Conservation (phyloP, 768 basidiomycete species). For the Dacryopinax spathularia region DNA sequence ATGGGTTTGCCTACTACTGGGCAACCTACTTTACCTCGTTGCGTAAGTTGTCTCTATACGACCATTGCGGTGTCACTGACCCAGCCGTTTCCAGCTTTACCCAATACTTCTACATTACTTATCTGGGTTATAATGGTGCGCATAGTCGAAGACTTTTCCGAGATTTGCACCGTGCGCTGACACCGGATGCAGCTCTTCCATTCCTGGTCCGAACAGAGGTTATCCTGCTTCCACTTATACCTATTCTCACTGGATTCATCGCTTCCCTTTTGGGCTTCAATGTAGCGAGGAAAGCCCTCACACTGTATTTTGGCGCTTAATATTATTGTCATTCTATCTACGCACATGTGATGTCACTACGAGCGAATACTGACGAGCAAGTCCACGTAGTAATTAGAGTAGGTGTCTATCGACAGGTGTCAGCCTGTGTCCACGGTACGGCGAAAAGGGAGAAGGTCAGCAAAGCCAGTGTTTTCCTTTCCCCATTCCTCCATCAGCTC, state of each 20-base stretch:
- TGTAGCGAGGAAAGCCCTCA: constrained; percentile 66
- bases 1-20: constrained; percentile 89
- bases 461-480: constrained; percentile 1
- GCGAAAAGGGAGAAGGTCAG: not conserved
- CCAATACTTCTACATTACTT: constrained; percentile 85
- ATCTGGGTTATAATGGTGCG: constrained; percentile 70
- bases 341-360: not conserved
- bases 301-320: constrained; percentile 56
- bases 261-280: constrained; percentile 84
- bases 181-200: constrained; percentile 52
- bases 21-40: constrained; percentile 80
- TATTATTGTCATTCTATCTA: not conserved
- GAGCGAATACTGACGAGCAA: not conserved
- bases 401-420: not conserved
- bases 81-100: constrained; percentile 40
- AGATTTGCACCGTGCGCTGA: not conserved
- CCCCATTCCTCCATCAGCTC: not conserved
- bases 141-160: too few species aligned
- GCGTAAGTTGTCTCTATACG: constrained; percentile 41
- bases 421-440: not conserved
- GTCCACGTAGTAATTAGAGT: too few species aligned
- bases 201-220: constrained; percentile 84
- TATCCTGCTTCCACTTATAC: constrained; percentile 77
- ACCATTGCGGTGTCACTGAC: not conserved
- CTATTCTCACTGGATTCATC: constrained; percentile 74